phyloP scores from a whole-genome alignment of 306 rosid genomes.

The Cucumis sativus region Cucumber_9930_V3 NC_026660.2:314001-314500 shows the following conservation, averaged over 20 bases:
- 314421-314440: slow-evolving; percentile 92
- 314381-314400: not conserved
- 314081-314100: slow-evolving; percentile 27
- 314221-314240: not conserved
- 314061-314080: slow-evolving; percentile 41
- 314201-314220: slow-evolving; percentile 27
- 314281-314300: not conserved
- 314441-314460: slow-evolving; percentile 74
- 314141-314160: slow-evolving; percentile 45
- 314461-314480: slow-evolving; percentile 90
- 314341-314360: not conserved
- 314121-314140: slow-evolving; percentile 37
- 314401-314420: not conserved
- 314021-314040: slow-evolving; percentile 59
- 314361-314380: not conserved
- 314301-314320: not conserved
- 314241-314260: not conserved
- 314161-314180: slow-evolving; percentile 71
- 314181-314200: slow-evolving; percentile 79
- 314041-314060: slow-evolving; percentile 41
- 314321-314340: not conserved
- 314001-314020: slow-evolving; percentile 65
- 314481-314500: slow-evolving; percentile 86
- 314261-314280: not conserved
- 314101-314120: slow-evolving; percentile 50